Evolutionary conservation across 1,284 basidiomycete species (phyloP), one percentile per base, ranked within the genome.

Genomic region (Ustilago crameri): DNA sequence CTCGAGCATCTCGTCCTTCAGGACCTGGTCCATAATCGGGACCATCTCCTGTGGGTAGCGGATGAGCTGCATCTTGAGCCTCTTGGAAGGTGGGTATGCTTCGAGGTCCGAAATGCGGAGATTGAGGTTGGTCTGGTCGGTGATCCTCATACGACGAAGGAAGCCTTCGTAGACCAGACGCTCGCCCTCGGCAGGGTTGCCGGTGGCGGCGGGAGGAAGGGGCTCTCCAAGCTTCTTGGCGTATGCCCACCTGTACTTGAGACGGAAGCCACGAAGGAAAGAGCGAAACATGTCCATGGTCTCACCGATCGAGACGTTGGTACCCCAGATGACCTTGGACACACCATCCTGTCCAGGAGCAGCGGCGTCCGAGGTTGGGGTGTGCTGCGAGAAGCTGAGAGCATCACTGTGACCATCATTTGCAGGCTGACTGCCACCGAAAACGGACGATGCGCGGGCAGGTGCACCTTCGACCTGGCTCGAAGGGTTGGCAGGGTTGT

Each of bases 11-110:
- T 76, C 82, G 66, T 98, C 95, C 84, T 95, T 93, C 73, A 98
- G 86, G 0, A 94, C 91, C 80, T 95, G 93, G 87, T 98, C 96
- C 90, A 97, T 94, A 51, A 93, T 92, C 2, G 95, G 95, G 41
- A 98, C 88, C 51, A 98, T 90, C 86, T 98, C 95, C 84, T 97
- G 94, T 0, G 95, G 96, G 83, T 95, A 98, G 81, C 93, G 94
- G 71, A 90, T 84, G 14, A 98, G 75, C 70, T 84, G 82, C 55
- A 76, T 68, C 44, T 77, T 78, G 30, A 97, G 86, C 84, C 93
- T 93, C 81, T 89, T 90, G 64, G 90, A 89, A 7, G 91, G 89
- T 0, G 93, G 92, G 83, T 91, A 98, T 0, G 95, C 89, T 26
- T 91, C 87, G n/a, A 98, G 85, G 83, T 98, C 96, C 78, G 88